Percentiles rank a stretch among this genome's conserved stretches.
Evolutionary conservation across 2,329 filamentous ascomycete species (phyloP).

Genomic region (Apiospora rasikravindrae): DNA sequence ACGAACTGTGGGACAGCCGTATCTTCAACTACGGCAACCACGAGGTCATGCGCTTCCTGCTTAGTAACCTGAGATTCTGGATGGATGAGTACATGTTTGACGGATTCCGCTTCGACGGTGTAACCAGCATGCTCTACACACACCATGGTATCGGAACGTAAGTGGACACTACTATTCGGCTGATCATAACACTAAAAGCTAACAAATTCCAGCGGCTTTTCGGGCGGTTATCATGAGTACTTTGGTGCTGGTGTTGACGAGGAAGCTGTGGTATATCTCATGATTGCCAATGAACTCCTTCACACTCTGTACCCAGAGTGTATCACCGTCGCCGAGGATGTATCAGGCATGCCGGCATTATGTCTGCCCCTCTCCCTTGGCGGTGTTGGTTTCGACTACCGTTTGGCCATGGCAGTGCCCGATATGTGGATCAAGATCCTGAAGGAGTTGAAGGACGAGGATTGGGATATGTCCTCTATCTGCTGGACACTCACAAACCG

Average conservation of each 20-base stretch:
- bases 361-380: constrained; percentile 85
- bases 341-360: constrained; percentile 97
- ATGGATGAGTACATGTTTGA: constrained; percentile 99
- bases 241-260: constrained; percentile 90
- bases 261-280: constrained; percentile 92
- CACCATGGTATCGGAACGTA: constrained; percentile 98
- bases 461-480: constrained; percentile 90
- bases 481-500: constrained; percentile 90
- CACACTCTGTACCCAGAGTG: constrained; percentile 85
- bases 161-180: constrained; percentile 43
- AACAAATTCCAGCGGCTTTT: constrained; percentile 75
- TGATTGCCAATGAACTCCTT: constrained; percentile 95
- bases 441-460: constrained; percentile 88
- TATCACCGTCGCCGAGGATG: constrained; percentile 95
- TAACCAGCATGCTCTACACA: constrained; percentile 96
- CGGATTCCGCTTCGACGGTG: constrained; percentile 96
- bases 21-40: constrained; percentile 97
- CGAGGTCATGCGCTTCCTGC: constrained; percentile 91
- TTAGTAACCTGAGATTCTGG: constrained; percentile 97
- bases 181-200: constrained; percentile 25
- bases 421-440: constrained; percentile 99
- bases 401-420: constrained; percentile 95
- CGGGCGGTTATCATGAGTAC: constrained; percentile 97
- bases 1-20: constrained; percentile 95
- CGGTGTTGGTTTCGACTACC: constrained; percentile 95